A percentile compares a stretch with the other conserved stretches of the same genome.
Conservation (phyloP, 2,329 filamentous ascomycete species). For the Lasiodiplodia theobromae region DNA sequence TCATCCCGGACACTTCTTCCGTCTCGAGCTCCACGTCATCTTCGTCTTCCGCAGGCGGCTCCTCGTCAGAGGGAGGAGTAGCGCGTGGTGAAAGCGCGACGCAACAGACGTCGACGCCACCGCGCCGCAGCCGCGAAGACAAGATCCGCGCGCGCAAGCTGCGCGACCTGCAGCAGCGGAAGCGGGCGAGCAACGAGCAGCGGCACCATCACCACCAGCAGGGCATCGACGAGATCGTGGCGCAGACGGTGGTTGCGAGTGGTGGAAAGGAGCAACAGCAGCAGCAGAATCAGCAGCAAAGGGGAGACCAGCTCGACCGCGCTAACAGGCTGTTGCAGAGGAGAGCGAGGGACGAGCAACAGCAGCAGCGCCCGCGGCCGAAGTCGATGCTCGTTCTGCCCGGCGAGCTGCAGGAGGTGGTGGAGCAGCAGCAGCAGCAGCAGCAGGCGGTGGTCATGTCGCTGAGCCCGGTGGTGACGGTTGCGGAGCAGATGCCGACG, state of each 20-base stretch:
- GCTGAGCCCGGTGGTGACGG: slow-evolving; percentile 40
- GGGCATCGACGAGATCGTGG: slow-evolving; percentile 31
- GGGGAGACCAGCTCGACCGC: slow-evolving; percentile 11
- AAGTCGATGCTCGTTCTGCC: neutral
- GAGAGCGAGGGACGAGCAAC: neutral
- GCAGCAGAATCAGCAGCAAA: neutral
- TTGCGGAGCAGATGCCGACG: slow-evolving; percentile 42
- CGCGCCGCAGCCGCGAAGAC: slow-evolving; percentile 37
- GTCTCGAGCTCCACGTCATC: neutral
- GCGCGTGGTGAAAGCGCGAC: neutral
- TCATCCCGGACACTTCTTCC: slow-evolving; percentile 15
- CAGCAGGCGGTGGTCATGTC: neutral
- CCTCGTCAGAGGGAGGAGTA: neutral
- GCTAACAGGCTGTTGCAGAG: neutral
- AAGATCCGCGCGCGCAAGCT: slow-evolving; percentile 42
- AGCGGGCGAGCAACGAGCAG: neutral
- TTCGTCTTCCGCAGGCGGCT: neutral
- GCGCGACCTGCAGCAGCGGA: slow-evolving; percentile 36
- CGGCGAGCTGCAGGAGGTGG: neutral
- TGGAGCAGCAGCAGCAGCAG: too few relatives aligned
- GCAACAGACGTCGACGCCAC: neutral
- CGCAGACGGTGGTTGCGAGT: slow-evolving; percentile 8
- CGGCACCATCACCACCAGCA: neutral
- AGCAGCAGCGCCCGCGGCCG: neutral
- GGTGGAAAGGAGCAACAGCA: slow-evolving; percentile 24